Evolutionary conservation across 345 rosid species (phyloP), one percentile per base, ranked within the genome.

Genomic region (Gossypium bickii): DNA sequence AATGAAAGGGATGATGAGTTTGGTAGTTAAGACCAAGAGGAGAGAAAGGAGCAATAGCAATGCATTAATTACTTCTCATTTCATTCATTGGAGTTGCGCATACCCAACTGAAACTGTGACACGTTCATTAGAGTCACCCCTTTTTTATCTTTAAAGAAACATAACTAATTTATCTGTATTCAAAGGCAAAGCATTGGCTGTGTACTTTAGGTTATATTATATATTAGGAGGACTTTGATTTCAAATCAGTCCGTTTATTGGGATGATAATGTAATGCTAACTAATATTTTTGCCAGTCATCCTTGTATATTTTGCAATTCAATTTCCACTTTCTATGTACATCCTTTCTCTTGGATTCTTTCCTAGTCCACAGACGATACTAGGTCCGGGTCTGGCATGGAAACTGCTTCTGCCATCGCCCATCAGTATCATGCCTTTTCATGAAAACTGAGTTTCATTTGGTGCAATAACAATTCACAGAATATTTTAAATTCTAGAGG

Each of bases 1-100:
- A 78, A 71, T 20, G 77, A 82, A 29, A 58, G 55, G 51, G 86
- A 77, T 17, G 44, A 22, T 11, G 83, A 83, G 25, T 48, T 47
- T 16, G 82, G 63, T 48, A 79, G 71, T 66, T 76, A 45, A 34
- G 22, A 2, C 72, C 20, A 76, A 41, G 59, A 74, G 76, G 64
- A 80, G 53, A 59, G 78, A 15, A 58, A 52, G 66, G 24, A 64
- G 71, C 17, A 27, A 64, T 38, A 71, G 78, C 83, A 80, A 78
- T 80, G 53, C 47, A 47, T 63, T 71, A 56, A 16, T 51, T 57
- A 57, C 27, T 56, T 56, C 13, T 27, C 56, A 24, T 38, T 12
- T 67, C 18, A 5, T 44, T 22, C 2, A 13, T 18, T 56, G 25
- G 60, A 56, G 41, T 34, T 34, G 41, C 38, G 41, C 12, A 6